Conservation (phyloP, 176 grass and related monocot species). For the Secale cereale region DNA sequence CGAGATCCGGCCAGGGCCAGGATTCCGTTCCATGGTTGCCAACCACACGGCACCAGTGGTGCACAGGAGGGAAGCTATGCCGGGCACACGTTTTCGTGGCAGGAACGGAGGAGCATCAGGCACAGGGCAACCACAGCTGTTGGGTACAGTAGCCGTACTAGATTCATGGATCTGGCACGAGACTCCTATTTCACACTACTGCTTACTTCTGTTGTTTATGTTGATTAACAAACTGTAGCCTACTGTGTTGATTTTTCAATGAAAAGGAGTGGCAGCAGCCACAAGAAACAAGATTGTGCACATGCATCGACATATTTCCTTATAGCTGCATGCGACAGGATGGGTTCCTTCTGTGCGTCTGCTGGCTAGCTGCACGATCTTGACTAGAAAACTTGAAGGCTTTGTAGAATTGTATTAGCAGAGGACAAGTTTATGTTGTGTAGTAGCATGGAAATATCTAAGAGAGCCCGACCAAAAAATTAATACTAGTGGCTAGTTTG, state of each 20-base stretch:
- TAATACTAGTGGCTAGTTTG: no score
- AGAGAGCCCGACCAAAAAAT: no score
- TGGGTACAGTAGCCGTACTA: slow-evolving; percentile 1
- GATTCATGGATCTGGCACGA: background rate
- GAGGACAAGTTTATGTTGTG: no score
- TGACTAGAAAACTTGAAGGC: background rate
- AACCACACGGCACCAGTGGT: background rate
- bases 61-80: no score
- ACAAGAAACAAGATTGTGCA: background rate
- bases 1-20: background rate
- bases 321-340: background rate
- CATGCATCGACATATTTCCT: background rate
- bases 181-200: no score
- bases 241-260: background rate
- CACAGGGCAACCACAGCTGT: no score
- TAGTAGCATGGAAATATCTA: background rate
- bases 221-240: no score
- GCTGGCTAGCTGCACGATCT: background rate
- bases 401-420: background rate
- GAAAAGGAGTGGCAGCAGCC: background rate
- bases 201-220: no score
- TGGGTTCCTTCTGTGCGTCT: background rate
- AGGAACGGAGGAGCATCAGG: background rate
- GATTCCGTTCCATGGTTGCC: slow-evolving; percentile 22
- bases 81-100: no score